Evolutionary conservation across 176 grass and related monocot genomes (phyloP).

Genomic region (Aegilops bicornis): DNA sequence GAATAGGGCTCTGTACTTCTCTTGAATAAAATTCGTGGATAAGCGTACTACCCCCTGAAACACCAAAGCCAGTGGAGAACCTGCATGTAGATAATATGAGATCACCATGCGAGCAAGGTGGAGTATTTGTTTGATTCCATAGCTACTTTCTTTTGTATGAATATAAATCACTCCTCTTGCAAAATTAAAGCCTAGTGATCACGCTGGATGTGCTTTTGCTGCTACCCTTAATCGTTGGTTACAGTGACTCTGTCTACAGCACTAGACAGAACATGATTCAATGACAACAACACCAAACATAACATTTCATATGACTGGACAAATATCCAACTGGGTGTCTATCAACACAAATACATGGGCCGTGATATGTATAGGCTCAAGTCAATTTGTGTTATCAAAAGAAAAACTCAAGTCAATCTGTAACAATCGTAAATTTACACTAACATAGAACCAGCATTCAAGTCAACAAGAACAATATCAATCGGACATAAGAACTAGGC

Average conservation of each 20-base stretch:
- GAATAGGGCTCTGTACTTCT: constrained; percentile 76
- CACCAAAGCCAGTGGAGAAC: constrained; percentile 95
- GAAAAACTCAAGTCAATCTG: too few relatives aligned
- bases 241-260: not conserved
- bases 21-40: constrained; percentile 95
- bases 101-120: not conserved
- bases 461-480: not conserved
- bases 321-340: not conserved
- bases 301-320: not conserved
- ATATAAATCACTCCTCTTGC: not conserved
- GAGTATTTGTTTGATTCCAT: not conserved
- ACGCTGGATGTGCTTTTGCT: not conserved
- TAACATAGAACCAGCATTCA: not conserved
- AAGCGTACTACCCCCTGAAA: constrained; percentile 80
- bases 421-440: not conserved
- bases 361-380: not conserved
- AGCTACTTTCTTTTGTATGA: not conserved
- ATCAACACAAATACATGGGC: not conserved
- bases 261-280: not conserved
- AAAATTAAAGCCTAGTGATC: not conserved
- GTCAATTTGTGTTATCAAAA: not conserved
- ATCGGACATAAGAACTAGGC: not conserved
- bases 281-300: not conserved
- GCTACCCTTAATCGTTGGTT: not conserved
- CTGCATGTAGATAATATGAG: constrained; percentile 34